Conservation (phyloP, 148 eudicot species). For the Polygonum aviculare region DNA sequence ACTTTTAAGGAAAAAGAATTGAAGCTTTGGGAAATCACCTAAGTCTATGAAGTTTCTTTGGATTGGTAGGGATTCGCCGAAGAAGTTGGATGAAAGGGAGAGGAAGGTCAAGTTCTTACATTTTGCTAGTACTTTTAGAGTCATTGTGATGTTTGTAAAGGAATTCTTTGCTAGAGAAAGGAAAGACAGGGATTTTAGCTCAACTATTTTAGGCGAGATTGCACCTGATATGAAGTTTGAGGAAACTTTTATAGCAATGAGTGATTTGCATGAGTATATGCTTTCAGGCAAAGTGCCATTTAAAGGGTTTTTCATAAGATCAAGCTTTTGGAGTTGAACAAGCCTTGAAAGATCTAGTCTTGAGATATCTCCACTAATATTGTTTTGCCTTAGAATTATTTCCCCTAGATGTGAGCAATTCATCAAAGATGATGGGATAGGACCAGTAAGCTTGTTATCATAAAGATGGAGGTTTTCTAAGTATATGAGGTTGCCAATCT, state of each 20-base stretch:
- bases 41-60: slow-evolving; percentile 24
- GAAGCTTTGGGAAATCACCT: slow-evolving; percentile 43
- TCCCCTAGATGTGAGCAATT: slow-evolving; percentile 49
- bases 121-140: slow-evolving; percentile 38
- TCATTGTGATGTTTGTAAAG: slow-evolving; percentile 48
- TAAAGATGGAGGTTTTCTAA: slow-evolving; percentile 59
- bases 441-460: slow-evolving; percentile 52
- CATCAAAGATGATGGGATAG: slow-evolving; percentile 57
- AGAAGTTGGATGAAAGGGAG: slow-evolving; percentile 51
- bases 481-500: slow-evolving; percentile 47
- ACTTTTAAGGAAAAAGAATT: slow-evolving; percentile 59
- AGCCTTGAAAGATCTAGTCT: slow-evolving; percentile 58
- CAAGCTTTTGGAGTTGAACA: slow-evolving; percentile 36
- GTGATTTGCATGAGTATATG: slow-evolving; percentile 59
- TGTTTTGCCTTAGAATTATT: slow-evolving; percentile 59
- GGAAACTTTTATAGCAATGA: slow-evolving; percentile 61
- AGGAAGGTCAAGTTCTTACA: slow-evolving; percentile 55
- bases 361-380: slow-evolving; percentile 50
- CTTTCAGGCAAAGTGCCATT: slow-evolving; percentile 50
- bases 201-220: slow-evolving; percentile 35
- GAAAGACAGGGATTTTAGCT: slow-evolving; percentile 53
- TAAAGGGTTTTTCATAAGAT: slow-evolving; percentile 61
- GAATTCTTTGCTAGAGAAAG: slow-evolving; percentile 62
- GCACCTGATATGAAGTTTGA: slow-evolving; percentile 44
- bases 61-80: slow-evolving; percentile 41